phyloP scores from a whole-genome alignment of 1,284 basidiomycete species.

The Entoloma clypeatum region DNA sequence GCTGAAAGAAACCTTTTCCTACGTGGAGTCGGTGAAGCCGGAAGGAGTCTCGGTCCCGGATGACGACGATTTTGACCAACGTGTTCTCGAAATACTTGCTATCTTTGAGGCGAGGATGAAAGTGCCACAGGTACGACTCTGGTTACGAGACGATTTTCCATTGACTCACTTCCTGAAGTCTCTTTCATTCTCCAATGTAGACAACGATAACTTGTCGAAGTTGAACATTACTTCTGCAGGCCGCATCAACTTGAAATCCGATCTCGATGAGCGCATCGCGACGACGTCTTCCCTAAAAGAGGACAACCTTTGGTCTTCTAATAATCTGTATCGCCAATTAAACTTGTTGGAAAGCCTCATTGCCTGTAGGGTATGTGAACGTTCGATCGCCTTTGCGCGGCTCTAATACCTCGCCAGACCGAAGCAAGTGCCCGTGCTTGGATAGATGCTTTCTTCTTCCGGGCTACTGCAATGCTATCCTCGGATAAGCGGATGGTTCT shows the following conservation, averaged over 20 bases:
- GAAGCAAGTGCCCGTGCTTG: slow-evolving; percentile 8
- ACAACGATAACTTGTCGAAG: slow-evolving; percentile 3
- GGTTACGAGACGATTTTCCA: slow-evolving; percentile 6
- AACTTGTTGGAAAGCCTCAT: slow-evolving; percentile 9
- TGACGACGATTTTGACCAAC: slow-evolving; percentile 11
- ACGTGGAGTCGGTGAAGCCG: slow-evolving; percentile 11
- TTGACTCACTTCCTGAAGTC: slow-evolving; percentile 4
- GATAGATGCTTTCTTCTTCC: background rate
- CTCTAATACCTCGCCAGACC: slow-evolving; percentile 8
- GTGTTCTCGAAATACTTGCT: slow-evolving; percentile 8
- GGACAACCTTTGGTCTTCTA: slow-evolving; percentile 10
- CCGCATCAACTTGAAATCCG: slow-evolving; percentile 4
- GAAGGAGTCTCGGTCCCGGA: slow-evolving; percentile 7
- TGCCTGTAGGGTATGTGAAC: slow-evolving; percentile 7
- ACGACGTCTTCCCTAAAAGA: slow-evolving; percentile 10
- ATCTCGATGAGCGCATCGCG: slow-evolving; percentile 8
- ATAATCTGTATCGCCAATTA: slow-evolving; percentile 12
- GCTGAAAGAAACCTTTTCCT: slow-evolving; percentile 13
- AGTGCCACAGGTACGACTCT: slow-evolving; percentile 5
- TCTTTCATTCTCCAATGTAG: slow-evolving; percentile 5
- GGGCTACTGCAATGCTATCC: background rate
- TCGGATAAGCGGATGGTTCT: background rate
- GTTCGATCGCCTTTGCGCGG: background rate
- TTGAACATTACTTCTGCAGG: background rate
- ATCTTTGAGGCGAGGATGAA: slow-evolving; percentile 7